Base-by-base conservation (phyloP, 192 early-diverging fungal genomes). In the Thoreauomyces humboldtii region DNA sequence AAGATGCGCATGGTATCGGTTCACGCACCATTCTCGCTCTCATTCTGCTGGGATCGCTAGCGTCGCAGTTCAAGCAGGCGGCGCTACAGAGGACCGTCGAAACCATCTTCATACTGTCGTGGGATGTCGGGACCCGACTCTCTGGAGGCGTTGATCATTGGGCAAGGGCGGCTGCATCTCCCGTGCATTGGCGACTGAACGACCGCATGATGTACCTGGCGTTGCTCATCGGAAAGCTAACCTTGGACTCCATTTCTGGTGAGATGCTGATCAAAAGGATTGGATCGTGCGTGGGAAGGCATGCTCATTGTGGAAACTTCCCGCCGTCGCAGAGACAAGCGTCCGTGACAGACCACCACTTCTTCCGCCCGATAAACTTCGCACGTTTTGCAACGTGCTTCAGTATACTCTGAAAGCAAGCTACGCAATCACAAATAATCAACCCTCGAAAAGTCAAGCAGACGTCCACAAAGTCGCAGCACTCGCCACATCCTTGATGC, bases 301-400 rank as follows among this genome's bases (percentile, higher is more conserved):
- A n/a, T n/a, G n/a, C n/a, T n/a, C n/a, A n/a, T n/a, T n/a, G n/a
- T n/a, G n/a, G n/a, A n/a, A n/a, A n/a, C n/a, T n/a, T n/a, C n/a
- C n/a, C n/a, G n/a, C n/a, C n/a, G n/a, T 54, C n/a, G 17, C 56
- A 58, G 56, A 58, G 38, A 58, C 56, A 34, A 58, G 56, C 21
- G 33, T 58, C 4, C 29, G 27, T 9, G 34, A 28, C 2, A 28
- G 3, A 5, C 47, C 62, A 19, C 47, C 62, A 7, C 37, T 64
- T 7, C 22, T 51, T 36, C 38, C 51, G 0, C 51, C 11, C 22
- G 0, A 25, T 37, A 50, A 53, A 17, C 25, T 54, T 17, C 14
- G n/a, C 15, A 37, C 33, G 7, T 37, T 64, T 5, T 24, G 50
- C 25, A 35, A 11, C 22, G 6, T 64, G 0, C 47, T 32, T 2